Conservation (phyloP, 2,329 filamentous ascomycete species). For the Diaporthe batatas region DNA sequence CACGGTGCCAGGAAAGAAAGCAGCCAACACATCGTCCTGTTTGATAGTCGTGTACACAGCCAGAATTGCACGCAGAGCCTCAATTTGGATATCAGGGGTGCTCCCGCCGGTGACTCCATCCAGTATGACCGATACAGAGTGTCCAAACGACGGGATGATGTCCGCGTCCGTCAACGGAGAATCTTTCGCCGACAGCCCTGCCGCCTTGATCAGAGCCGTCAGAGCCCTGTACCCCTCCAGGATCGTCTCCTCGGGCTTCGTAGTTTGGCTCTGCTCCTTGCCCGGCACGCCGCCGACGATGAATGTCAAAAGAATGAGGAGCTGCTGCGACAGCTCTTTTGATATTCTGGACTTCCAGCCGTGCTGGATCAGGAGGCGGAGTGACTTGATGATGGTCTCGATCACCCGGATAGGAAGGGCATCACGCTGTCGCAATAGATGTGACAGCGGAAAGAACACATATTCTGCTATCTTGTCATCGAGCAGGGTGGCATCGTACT, state of each 20-base stretch:
- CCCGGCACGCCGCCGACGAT: conserved; percentile 80
- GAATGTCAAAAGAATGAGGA: conserved; percentile 87
- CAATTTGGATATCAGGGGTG: conserved; percentile 77
- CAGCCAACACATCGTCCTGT: conserved; percentile 82
- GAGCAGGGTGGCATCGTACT: conserved; percentile 63
- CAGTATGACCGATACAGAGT: conserved; percentile 83
- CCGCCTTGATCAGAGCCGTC: conserved; percentile 72
- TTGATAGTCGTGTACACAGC: conserved; percentile 74
- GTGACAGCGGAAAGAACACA: conserved; percentile 91
- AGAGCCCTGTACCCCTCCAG: conserved; percentile 79
- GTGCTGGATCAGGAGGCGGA: conserved; percentile 78
- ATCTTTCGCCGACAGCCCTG: conserved; percentile 64
- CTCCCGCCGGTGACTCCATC: conserved; percentile 76
- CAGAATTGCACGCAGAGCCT: conserved; percentile 75
- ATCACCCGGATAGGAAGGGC: conserved; percentile 78
- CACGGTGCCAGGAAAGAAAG: conserved; percentile 88
- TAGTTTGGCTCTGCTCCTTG: conserved; percentile 59
- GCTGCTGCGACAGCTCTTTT: conserved; percentile 81
- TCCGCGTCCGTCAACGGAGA: conserved; percentile 65
- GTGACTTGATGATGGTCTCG: conserved; percentile 81
- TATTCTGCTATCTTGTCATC: conserved; percentile 93
- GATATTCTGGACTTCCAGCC: conserved; percentile 84
- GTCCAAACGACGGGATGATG: conserved; percentile 83
- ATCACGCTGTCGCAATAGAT: conserved; percentile 83
- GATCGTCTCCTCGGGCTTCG: conserved; percentile 79